A percentile compares a stretch with the other conserved stretches of the same genome.
These are phyloP conservation scores for Xylariaceae sp. DNA, from an alignment of 2,329 filamentous ascomycete species.

Conservation along the genomic window DNA sequence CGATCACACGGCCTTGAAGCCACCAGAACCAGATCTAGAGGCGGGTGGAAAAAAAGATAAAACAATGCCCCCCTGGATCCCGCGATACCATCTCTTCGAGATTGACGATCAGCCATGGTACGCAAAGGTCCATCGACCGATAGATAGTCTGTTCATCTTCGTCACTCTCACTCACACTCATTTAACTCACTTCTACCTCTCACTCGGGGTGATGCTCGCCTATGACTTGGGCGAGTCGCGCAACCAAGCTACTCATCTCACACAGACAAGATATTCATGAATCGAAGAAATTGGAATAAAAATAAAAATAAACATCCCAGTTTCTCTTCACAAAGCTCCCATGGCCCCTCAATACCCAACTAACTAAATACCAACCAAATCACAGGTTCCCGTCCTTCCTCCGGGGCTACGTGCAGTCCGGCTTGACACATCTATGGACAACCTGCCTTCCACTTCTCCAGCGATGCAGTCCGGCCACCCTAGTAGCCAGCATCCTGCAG, in stretches of 20 bases:
- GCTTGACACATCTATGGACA: constrained; percentile 59
- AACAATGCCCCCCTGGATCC: constrained; percentile 39
- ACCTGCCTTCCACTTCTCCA: constrained; percentile 54
- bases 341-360: neutral
- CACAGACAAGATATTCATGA: neutral
- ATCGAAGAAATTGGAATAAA: neutral
- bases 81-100: constrained; percentile 60
- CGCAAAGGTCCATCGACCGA: constrained; percentile 11
- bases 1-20: neutral
- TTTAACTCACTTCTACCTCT: neutral
- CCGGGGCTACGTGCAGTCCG: constrained; percentile 58
- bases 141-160: neutral
- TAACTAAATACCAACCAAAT: neutral
- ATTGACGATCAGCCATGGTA: constrained; percentile 63
- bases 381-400: constrained; percentile 61
- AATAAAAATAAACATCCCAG: neutral
- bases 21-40: neutral
- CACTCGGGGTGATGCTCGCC: neutral
- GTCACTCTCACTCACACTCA: neutral
- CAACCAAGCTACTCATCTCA: neutral
- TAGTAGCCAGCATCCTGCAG: constrained; percentile 54
- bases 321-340: neutral
- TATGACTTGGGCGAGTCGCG: too few species aligned
- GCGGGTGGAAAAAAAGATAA: neutral
- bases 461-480: constrained; percentile 49